Base-by-base conservation (phyloP, 2,329 filamentous ascomycete genomes). In the Botrytis galanthina region DNA sequence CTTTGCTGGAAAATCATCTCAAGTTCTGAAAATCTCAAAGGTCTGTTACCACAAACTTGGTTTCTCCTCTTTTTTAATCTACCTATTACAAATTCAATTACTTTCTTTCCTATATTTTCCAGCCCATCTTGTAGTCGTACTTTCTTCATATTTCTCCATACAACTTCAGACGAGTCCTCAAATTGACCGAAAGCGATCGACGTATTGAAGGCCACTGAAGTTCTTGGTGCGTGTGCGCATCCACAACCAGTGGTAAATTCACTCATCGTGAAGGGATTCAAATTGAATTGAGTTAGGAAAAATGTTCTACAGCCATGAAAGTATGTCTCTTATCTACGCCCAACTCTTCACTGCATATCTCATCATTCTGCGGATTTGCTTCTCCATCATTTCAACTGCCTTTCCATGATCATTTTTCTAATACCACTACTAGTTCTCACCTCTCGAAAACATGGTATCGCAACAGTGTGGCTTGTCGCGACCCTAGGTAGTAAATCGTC, bases 291-390 rank as follows among this genome's bases (percentile, higher is more conserved):
- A 12, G 62, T 46, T 12, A 22, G 6, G 29, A 20, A 70, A 32
- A 8, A 98, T 98, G 95, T 98, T 98, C 82, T 98, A 97, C 84
- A 97, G 93, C 79, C 93, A 97, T 84, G 95, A 98, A 83, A 93
- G 95, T 96, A 85, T 81, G 91, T 83, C 29, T 37, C 51, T 22
- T 70, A 20, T 62, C 61, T 18, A 5, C 57, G 22, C 26, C 37
- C 14, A 66, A 46, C 59, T 51, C 46, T 12, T 64, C 3, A 16
- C 26, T 54, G 1, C 35, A 37, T 29, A 22, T 12, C n/a, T 42
- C 16, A 20, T 3, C 4, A 32, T 42, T 42, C 39, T 57, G n/a
- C n/a, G 6, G 12, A n/a, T 48, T 54, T 68, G 7, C 70, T 48
- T 57, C 22, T 68, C 37, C 35, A 14, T 59, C 46, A 14, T n/a